Evolutionary conservation across 202 grass and related monocot species (phyloP).

Genomic region (Sporobolus alterniflorus): DNA sequence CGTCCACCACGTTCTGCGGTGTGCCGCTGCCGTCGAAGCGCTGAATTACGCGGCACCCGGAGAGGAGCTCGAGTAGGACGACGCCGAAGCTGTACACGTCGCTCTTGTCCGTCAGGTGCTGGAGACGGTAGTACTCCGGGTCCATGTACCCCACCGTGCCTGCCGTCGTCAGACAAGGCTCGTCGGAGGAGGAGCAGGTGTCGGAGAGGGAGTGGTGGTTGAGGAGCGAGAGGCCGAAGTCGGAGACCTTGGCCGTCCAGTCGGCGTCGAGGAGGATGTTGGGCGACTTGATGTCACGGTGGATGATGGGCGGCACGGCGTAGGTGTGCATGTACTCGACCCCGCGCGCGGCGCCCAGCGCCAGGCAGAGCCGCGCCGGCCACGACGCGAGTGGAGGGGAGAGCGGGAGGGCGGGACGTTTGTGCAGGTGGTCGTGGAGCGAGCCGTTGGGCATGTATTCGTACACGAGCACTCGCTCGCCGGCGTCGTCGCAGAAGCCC

Average conservation of each 20-base stretch:
- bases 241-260: slow-evolving; percentile 75
- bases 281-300: slow-evolving; percentile 76
- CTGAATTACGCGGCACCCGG: slow-evolving; percentile 70
- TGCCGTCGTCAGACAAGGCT: slow-evolving; percentile 51
- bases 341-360: slow-evolving; percentile 82
- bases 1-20: slow-evolving; percentile 84
- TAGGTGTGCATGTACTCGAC: slow-evolving; percentile 97
- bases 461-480: slow-evolving; percentile 82
- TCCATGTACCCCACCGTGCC: slow-evolving; percentile 98
- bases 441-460: slow-evolving; percentile 87
- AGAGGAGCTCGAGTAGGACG: slow-evolving; percentile 75
- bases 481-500: slow-evolving; percentile 72
- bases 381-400: slow-evolving; percentile 62
- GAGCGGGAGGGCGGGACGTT: not conserved
- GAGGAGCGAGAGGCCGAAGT: slow-evolving; percentile 85
- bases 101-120: slow-evolving; percentile 82
- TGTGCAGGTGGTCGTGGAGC: slow-evolving; percentile 87
- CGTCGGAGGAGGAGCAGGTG: no score
- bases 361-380: slow-evolving; percentile 66
- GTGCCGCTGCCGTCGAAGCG: slow-evolving; percentile 64
- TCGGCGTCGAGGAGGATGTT: slow-evolving; percentile 78
- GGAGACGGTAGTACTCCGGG: slow-evolving; percentile 89
- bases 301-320: slow-evolving; percentile 85
- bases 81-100: slow-evolving; percentile 95
- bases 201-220: no score